Evolutionary conservation across 1,284 basidiomycete genomes (phyloP).

Genomic region (Apiotrichum mycotoxinovorans): DNA sequence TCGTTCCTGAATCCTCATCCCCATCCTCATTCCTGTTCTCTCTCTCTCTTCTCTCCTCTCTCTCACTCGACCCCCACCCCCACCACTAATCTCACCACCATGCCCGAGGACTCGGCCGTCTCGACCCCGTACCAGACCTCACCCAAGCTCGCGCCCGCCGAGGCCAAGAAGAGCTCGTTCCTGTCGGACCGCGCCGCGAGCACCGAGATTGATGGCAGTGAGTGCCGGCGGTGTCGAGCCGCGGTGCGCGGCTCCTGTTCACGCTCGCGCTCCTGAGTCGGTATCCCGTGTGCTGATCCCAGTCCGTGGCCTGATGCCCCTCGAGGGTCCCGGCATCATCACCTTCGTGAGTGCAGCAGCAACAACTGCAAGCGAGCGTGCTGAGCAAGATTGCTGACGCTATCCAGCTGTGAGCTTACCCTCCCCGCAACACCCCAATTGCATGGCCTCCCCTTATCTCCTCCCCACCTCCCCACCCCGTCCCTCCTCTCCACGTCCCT

Average conservation of each 20-base stretch:
- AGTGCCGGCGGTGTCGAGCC: conserved; percentile 8
- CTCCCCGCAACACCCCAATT: background rate
- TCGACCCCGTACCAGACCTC: conserved; percentile 16
- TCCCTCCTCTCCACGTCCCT: too few species aligned
- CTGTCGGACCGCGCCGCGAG: conserved; percentile 27
- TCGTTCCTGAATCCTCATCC: too few species aligned
- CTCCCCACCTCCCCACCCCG: too few species aligned
- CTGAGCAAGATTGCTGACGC: background rate
- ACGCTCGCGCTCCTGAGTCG: too few species aligned
- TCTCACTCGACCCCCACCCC: background rate
- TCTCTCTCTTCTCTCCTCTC: background rate
- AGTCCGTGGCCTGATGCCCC: conserved; percentile 64
- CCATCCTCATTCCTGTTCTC: background rate
- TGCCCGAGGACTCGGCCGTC: conserved; percentile 17
- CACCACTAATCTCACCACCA: background rate
- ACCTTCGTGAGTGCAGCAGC: conserved; percentile 59
- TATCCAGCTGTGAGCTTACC: conserved; percentile 11
- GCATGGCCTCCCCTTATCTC: background rate
- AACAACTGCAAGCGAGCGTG: background rate
- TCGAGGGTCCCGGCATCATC: conserved; percentile 78
- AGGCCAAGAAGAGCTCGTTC: conserved; percentile 14
- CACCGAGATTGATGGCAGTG: conserved; percentile 36
- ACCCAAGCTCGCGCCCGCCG: conserved; percentile 2
- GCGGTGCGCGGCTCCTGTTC: too few species aligned
- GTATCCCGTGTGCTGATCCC: conserved; percentile 21